phyloP scores from a whole-genome alignment of 495 filamentous ascomycete species.

The Polyplosphaeria fusca region DNA sequence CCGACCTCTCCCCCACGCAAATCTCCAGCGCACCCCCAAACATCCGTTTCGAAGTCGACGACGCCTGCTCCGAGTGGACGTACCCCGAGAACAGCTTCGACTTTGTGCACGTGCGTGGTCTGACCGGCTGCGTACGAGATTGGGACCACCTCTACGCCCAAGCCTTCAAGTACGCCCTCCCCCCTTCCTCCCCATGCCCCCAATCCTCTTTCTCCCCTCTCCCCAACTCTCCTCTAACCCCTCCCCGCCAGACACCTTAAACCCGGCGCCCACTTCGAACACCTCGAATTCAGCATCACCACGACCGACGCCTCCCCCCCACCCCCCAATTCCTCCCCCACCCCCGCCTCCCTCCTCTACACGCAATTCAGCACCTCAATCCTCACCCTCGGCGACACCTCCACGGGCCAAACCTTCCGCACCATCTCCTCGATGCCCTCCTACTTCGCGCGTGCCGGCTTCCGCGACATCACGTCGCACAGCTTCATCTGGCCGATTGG shows the following conservation, averaged over 20 bases:
- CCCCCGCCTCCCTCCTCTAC: conserved; percentile 9
- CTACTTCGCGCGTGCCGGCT: conserved; percentile 18
- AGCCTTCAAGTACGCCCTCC: conserved; percentile 13
- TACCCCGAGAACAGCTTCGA: conserved; percentile 31
- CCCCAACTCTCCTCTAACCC: neutral
- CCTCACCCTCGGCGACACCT: conserved; percentile 10
- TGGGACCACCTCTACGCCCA: conserved; percentile 29
- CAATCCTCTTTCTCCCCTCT: conserved; percentile 7
- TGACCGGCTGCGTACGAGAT: conserved; percentile 27
- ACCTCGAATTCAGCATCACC: conserved; percentile 26
- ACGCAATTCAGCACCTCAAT: conserved; percentile 5
- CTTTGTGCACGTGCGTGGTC: conserved; percentile 33
- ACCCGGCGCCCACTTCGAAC: conserved; percentile 31
- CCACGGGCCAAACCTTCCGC: conserved; percentile 25
- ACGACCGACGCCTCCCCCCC: conserved; percentile 11
- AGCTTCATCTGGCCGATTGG: conserved; percentile 30
- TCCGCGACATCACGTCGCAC: conserved; percentile 26
- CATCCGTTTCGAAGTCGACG: conserved; percentile 37
- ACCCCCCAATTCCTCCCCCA: conserved; percentile 3
- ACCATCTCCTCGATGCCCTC: conserved; percentile 13
- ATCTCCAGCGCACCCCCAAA: conserved; percentile 30
- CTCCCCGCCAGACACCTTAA: conserved; percentile 31
- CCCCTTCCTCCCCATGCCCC: conserved; percentile 1
- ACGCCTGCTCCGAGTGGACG: conserved; percentile 28
- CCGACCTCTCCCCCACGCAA: conserved; percentile 33